Evolutionary conservation across 805 yeast species (phyloP).

Genomic region (Kodamaea jinghongensis): DNA sequence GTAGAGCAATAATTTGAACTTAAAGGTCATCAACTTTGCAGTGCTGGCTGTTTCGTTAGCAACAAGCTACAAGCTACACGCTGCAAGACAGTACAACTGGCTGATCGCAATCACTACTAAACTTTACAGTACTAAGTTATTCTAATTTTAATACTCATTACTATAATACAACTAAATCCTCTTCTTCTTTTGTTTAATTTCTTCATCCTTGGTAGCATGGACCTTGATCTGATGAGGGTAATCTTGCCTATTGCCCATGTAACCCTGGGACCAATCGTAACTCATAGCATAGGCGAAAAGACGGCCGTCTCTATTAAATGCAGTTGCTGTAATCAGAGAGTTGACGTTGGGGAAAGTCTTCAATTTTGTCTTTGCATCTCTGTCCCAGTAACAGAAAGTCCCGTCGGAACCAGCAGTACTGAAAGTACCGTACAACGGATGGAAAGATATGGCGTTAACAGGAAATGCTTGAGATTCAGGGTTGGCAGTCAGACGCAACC

Average conservation of each 20-base stretch:
- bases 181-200: slow-evolving; percentile 62
- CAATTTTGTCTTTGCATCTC: slow-evolving; percentile 83
- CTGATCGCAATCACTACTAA: too few relatives aligned
- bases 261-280: slow-evolving; percentile 96
- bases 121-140: too few relatives aligned
- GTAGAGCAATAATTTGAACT: too few relatives aligned
- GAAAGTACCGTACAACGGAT: slow-evolving; percentile 87
- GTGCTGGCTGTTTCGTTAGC: too few relatives aligned
- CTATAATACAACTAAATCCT: not conserved
- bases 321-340: slow-evolving; percentile 69
- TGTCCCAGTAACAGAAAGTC: slow-evolving; percentile 92
- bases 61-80: too few relatives aligned
- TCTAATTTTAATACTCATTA: too few relatives aligned
- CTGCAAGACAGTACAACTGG: too few relatives aligned
- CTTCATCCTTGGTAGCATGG: slow-evolving; percentile 84
- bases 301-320: slow-evolving; percentile 79
- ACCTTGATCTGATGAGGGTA: slow-evolving; percentile 73
- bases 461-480: slow-evolving; percentile 69
- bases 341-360: slow-evolving; percentile 71
- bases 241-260: slow-evolving; percentile 70
- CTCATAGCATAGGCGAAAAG: slow-evolving; percentile 89
- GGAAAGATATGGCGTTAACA: slow-evolving; percentile 78
- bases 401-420: slow-evolving; percentile 96
- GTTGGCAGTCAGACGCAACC: slow-evolving; percentile 22
- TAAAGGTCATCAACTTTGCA: too few relatives aligned